These are phyloP conservation scores for Brassica balearica DNA, from an alignment of 441 rosid genomes.

Conservation along the genomic window DNA sequence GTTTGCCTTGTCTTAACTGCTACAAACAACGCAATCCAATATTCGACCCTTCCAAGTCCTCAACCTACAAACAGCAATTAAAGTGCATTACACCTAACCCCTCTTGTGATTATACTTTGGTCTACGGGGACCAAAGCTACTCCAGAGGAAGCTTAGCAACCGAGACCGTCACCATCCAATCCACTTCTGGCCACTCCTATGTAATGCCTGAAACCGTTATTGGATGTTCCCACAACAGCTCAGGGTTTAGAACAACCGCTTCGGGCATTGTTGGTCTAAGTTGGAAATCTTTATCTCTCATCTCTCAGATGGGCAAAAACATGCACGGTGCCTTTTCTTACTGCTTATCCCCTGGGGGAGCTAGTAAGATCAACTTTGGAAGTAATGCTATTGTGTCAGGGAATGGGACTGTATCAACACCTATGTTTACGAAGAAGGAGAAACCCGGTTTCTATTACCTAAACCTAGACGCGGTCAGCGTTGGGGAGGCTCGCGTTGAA, in stretches of 20 bases:
- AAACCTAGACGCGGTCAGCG: conserved; percentile 35
- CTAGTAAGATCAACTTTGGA: conserved; percentile 31
- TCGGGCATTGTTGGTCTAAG: conserved; percentile 33
- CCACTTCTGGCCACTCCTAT: conserved; percentile 31
- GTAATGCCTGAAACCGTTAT: conserved; percentile 23
- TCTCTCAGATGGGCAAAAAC: conserved; percentile 11
- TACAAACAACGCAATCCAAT: neutral
- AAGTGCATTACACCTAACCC: neutral
- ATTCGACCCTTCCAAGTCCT: conserved; percentile 21
- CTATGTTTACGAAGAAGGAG: conserved; percentile 9
- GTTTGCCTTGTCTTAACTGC: conserved; percentile 5
- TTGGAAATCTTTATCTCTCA: conserved; percentile 14
- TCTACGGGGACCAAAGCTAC: neutral
- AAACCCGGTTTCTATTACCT: neutral
- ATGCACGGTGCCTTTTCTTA: conserved; percentile 25
- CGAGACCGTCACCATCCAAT: conserved; percentile 28
- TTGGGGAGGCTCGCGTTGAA: conserved; percentile 1
- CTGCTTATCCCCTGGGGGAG: conserved; percentile 19
- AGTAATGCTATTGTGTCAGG: conserved; percentile 17
- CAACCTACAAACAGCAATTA: conserved; percentile 15
- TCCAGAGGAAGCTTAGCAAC: neutral
- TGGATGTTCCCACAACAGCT: conserved; percentile 26
- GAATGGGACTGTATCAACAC: conserved; percentile 18
- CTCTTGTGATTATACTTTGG: neutral
- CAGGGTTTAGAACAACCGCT: neutral